Conservation (phyloP, 495 filamentous ascomycete genomes). For the Lindgomyces ingoldianus region DNA sequence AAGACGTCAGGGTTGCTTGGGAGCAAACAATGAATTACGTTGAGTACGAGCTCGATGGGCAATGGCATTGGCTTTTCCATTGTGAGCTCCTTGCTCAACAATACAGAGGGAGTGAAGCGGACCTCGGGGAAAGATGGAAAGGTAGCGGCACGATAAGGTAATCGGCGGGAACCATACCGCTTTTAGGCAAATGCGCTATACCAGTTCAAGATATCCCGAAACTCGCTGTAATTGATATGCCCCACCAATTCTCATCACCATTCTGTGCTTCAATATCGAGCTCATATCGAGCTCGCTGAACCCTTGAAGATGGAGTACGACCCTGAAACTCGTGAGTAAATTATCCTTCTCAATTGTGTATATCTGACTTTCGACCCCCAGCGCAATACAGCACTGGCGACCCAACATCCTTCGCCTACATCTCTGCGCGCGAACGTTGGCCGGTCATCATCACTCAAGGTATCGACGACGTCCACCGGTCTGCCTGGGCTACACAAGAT, state of each 20-base stretch:
- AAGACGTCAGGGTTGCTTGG: slow-evolving; percentile 8
- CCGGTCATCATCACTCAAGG: slow-evolving; percentile 90
- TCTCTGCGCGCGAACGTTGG: slow-evolving; percentile 84
- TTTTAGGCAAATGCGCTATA: neutral
- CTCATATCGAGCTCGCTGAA: neutral
- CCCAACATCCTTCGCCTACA: slow-evolving; percentile 80
- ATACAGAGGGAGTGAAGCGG: neutral
- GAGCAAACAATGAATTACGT: slow-evolving; percentile 11
- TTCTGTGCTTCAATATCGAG: neutral
- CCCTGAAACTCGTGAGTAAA: slow-evolving; percentile 47
- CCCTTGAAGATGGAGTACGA: slow-evolving; percentile 49
- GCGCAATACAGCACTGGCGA: slow-evolving; percentile 79
- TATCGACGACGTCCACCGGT: slow-evolving; percentile 89
- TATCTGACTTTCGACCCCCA: slow-evolving; percentile 41
- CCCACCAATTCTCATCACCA: slow-evolving; percentile 19
- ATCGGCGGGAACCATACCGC: neutral
- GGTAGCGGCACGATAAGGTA: neutral
- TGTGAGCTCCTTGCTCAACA: neutral
- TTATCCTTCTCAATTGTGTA: neutral
- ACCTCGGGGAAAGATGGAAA: no score
- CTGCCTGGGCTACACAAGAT: slow-evolving; percentile 62
- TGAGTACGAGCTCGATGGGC: slow-evolving; percentile 26
- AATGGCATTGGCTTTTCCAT: slow-evolving; percentile 23
- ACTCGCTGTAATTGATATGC: slow-evolving; percentile 8
- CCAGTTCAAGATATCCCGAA: neutral